Base-by-base conservation (phyloP, 768 basidiomycete species). In the Fistulinella prunicolor region DNA sequence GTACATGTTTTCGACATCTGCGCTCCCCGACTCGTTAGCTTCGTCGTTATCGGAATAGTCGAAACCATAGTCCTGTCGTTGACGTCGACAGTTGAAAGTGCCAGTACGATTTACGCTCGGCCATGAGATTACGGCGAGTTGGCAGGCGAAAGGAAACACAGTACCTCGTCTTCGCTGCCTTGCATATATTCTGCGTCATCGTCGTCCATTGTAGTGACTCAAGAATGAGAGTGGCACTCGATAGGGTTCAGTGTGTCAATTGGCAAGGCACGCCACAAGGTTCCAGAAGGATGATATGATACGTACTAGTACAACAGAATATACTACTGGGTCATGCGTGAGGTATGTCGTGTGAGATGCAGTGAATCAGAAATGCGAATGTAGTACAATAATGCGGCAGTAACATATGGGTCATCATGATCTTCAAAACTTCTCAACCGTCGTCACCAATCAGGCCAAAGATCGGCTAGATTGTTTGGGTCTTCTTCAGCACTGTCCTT, bases 1-100 rank as follows among this genome's bases (percentile, higher is more conserved):
- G 71, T 99, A 99, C 81, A 94, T 83, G 64, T 99, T 99, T 73
- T 99, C 96, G 38, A 96, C 83, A 69, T 96, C 94, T 21, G 83
- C 88, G 44, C 82, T 89, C 41, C 80, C 87, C 1, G 82, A 77
- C 57, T 88, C 88, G 47, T 90, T 82, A 23, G 79, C 89, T 23
- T 89, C 89, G 29, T 89, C 91, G 42, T 81, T 86, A 68, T 93
- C 94, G 36, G 94, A 94, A 70, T 97, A 99, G 69, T 94, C 91
- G 67, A 98, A 97, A 56, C 82, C 92, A 69, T 96, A 96, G 61
- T 93, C 92, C 91, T 94, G 62, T 48, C 30, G 23, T 49, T 62
- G 19, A 49, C 8, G 47, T 38, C 8, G 32, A 26, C n/a, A n/a
- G n/a, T n/a, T 23, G 9, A 16, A 17, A 47, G 26, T 1, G 30